A percentile compares a stretch with the other conserved stretches of the same genome.
phyloP scores from a whole-genome alignment of 495 filamentous ascomycete species.

The Articulospora tetracladia region DNA sequence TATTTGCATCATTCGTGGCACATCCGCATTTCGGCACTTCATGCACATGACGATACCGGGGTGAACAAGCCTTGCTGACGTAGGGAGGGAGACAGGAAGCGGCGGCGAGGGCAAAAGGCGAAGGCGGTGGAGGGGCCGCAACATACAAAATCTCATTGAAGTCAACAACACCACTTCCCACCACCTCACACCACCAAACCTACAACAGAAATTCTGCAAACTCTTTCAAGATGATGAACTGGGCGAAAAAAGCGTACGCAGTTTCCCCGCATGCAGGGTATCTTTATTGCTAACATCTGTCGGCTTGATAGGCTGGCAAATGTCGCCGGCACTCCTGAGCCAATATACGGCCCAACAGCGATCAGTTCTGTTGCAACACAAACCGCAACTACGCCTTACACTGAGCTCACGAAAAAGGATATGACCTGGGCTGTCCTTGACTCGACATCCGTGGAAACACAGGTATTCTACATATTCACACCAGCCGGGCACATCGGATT shows the following conservation, averaged over 20 bases:
- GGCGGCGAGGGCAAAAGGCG: neutral
- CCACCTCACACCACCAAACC: neutral
- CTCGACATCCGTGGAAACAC: slow-evolving; percentile 90
- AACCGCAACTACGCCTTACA: slow-evolving; percentile 73
- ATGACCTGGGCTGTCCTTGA: slow-evolving; percentile 78
- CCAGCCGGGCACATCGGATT: slow-evolving; percentile 74
- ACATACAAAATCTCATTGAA: neutral
- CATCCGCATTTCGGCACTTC: neutral
- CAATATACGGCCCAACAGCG: slow-evolving; percentile 88
- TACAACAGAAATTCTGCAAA: slow-evolving; percentile 5
- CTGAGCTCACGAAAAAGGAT: slow-evolving; percentile 71
- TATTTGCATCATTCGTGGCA: neutral
- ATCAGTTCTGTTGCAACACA: slow-evolving; percentile 82
- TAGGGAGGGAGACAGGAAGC: neutral
- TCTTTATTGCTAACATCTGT: slow-evolving; percentile 10
- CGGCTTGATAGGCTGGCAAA: slow-evolving; percentile 65
- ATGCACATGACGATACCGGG: neutral
- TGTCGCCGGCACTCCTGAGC: slow-evolving; percentile 92
- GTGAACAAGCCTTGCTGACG: slow-evolving; percentile 7
- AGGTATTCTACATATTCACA: slow-evolving; percentile 87
- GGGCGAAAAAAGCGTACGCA: slow-evolving; percentile 68
- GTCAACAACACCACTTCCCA: neutral
- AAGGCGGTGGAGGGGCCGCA: slow-evolving; percentile 12
- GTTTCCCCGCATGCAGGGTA: neutral
- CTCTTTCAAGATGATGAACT: slow-evolving; percentile 45